phyloP scores from a whole-genome alignment of 805 yeast genomes.

The Wickerhamomyces tratensis region DNA sequence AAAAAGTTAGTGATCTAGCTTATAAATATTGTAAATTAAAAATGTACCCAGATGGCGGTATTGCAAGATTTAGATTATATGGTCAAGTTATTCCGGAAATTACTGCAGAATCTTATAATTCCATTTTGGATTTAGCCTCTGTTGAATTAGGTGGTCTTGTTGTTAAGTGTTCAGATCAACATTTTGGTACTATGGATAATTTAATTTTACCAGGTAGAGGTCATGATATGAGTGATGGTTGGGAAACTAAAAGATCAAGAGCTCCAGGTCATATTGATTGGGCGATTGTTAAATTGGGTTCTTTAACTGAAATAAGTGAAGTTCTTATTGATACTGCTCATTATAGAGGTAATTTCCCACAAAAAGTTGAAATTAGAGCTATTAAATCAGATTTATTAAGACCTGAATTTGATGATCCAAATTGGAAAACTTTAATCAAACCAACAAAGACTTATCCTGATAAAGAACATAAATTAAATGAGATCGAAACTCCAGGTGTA shows the following conservation, averaged over 20 bases:
- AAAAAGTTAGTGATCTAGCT: constrained; percentile 41
- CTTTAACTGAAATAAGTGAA: constrained; percentile 42
- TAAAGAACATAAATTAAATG: constrained; percentile 53
- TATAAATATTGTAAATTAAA: constrained; percentile 77
- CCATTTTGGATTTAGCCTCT: constrained; percentile 62
- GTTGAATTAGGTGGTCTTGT: constrained; percentile 88
- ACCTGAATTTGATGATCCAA: constrained; percentile 27
- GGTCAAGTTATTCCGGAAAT: constrained; percentile 74
- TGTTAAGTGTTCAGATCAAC: constrained; percentile 78
- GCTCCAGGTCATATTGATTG: constrained; percentile 81
- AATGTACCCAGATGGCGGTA: constrained; percentile 98
- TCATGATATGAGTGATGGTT: constrained; percentile 93
- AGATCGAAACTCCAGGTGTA: constrained; percentile 20
- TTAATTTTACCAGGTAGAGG: constrained; percentile 90
- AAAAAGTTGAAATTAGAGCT: constrained; percentile 63
- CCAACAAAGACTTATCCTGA: constrained; percentile 77
- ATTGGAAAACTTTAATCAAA: constrained; percentile 60
- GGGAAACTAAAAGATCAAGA: constrained; percentile 94
- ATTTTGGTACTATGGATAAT: constrained; percentile 88
- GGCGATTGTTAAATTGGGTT: constrained; percentile 79
- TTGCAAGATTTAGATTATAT: constrained; percentile 85
- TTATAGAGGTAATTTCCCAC: constrained; percentile 93
- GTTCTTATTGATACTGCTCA: constrained; percentile 86
- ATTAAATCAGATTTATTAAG: constrained; percentile 28
- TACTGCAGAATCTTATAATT: constrained; percentile 23